phyloP scores from a whole-genome alignment of 805 yeast species.

The Barnettozyma salicaria region DNA sequence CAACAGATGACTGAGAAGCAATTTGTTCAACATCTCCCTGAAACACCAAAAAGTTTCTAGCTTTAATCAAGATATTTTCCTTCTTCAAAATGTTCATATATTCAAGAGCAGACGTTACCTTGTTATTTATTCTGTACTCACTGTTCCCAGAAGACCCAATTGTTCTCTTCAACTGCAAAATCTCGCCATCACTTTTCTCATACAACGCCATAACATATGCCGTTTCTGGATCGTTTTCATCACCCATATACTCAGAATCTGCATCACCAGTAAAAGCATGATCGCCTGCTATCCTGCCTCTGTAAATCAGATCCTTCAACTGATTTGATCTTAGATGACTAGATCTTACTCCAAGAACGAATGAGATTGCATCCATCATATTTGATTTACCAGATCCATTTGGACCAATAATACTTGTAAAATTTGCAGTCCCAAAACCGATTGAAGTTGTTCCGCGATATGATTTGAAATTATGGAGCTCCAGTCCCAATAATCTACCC shows the following conservation, averaged over 20 bases:
- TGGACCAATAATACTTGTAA: conserved; percentile 95
- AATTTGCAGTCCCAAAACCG: conserved; percentile 77
- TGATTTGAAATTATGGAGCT: conserved; percentile 84
- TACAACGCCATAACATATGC: conserved; percentile 81
- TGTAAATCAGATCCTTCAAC: conserved; percentile 70
- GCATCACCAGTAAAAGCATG: too few relatives aligned
- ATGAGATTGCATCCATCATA: conserved; percentile 95
- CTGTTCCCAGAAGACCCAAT: conserved; percentile 55
- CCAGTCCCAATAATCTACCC: conserved; percentile 81
- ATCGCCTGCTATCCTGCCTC: conserved; percentile 54
- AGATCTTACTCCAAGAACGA: conserved; percentile 82
- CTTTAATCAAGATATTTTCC: conserved; percentile 81
- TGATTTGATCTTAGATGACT: conserved; percentile 68
- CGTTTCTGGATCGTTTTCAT: conserved; percentile 25
- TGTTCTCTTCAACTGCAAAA: conserved; percentile 56
- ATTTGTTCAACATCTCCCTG: conserved; percentile 96
- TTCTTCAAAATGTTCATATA: conserved; percentile 61
- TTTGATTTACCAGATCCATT: conserved; percentile 97
- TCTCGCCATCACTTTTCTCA: conserved; percentile 53
- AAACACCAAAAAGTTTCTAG: conserved; percentile 86
- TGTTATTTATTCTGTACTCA: conserved; percentile 60
- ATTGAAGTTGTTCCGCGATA: conserved; percentile 70
- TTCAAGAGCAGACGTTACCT: conserved; percentile 52
- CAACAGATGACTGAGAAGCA: conserved; percentile 79
- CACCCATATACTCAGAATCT: conserved; percentile 21